Conservation (phyloP, 306 rosid genomes). For the Canavalia gladiata region DNA sequence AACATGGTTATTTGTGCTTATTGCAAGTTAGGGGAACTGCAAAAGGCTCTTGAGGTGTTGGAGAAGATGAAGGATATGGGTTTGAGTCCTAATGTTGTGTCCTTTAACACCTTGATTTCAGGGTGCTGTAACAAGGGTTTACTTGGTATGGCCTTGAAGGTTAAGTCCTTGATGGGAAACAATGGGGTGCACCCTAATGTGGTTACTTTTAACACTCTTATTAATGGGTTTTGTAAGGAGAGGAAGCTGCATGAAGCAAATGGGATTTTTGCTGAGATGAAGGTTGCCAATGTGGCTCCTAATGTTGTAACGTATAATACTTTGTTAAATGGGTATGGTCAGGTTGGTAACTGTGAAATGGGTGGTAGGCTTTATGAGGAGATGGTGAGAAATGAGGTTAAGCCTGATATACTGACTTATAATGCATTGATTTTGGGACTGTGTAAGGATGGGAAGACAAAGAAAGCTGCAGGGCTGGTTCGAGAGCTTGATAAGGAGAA, state of each 20-base stretch:
- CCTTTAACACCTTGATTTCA: slow-evolving; percentile 76
- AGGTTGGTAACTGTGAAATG: slow-evolving; percentile 69
- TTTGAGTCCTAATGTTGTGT: slow-evolving; percentile 66
- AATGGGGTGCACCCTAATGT: slow-evolving; percentile 68
- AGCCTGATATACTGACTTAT: slow-evolving; percentile 76
- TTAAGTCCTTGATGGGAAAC: slow-evolving; percentile 62
- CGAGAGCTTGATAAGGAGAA: slow-evolving; percentile 72
- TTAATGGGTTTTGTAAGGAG: slow-evolving; percentile 75
- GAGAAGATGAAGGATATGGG: slow-evolving; percentile 75
- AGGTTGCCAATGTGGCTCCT: slow-evolving; percentile 65
- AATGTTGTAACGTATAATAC: slow-evolving; percentile 74
- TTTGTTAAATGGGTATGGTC: slow-evolving; percentile 76
- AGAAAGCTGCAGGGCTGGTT: slow-evolving; percentile 78
- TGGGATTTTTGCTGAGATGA: slow-evolving; percentile 76
- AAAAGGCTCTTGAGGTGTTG: slow-evolving; percentile 62
- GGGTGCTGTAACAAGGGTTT: slow-evolving; percentile 81
- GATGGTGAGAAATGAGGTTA: slow-evolving; percentile 69
- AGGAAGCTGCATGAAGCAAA: slow-evolving; percentile 77
- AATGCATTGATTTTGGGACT: slow-evolving; percentile 85
- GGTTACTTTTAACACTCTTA: slow-evolving; percentile 75
- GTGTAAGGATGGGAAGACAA: slow-evolving; percentile 88
- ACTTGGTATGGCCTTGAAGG: slow-evolving; percentile 64
- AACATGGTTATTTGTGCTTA: slow-evolving; percentile 77
- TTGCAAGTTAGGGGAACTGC: slow-evolving; percentile 73
- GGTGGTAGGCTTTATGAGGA: slow-evolving; percentile 72